Evolutionary conservation across 2,329 filamentous ascomycete species (phyloP).

Genomic region (Phyllosticta citribraziliensis): DNA sequence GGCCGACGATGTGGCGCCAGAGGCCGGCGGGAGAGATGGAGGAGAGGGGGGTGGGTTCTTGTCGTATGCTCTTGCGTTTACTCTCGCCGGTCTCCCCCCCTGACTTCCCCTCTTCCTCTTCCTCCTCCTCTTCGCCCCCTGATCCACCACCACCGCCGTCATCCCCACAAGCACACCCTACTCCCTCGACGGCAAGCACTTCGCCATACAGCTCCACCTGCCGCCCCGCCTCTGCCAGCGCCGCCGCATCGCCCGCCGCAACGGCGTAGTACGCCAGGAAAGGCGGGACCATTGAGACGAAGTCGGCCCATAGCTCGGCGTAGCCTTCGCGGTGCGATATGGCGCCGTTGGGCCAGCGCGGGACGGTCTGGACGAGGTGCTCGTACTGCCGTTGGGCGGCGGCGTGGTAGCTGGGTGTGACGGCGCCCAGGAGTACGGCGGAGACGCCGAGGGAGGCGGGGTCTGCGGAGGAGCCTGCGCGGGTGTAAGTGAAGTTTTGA

Average conservation of each 20-base stretch:
- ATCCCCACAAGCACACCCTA: not conserved
- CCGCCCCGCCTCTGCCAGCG: not conserved
- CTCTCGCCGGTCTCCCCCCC: not conserved
- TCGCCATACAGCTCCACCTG: not conserved
- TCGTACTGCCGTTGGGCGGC: conserved; percentile 34
- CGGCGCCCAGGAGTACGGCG: conserved; percentile 34
- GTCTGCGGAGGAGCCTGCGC: conserved; percentile 31
- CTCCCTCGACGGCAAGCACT: not conserved
- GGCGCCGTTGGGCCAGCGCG: conserved; percentile 36
- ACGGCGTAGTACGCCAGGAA: conserved; percentile 40
- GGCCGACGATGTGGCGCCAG: conserved; percentile 39
- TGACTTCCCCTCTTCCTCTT: not conserved
- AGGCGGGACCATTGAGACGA: conserved; percentile 42
- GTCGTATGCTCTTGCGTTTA: not conserved
- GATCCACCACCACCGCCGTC: too few relatives aligned
- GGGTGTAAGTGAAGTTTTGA: too few relatives aligned
- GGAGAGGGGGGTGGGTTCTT: conserved; percentile 12
- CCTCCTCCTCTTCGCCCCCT: too few relatives aligned
- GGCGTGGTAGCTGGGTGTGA: conserved; percentile 22
- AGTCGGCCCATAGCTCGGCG: conserved; percentile 41
- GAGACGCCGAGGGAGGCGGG: conserved; percentile 37
- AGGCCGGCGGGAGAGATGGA: conserved; percentile 17
- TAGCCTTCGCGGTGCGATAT: conserved; percentile 38
- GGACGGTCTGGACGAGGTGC: conserved; percentile 30
- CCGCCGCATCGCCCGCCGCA: conserved; percentile 23